Base-by-base conservation (phyloP, 2,329 filamentous ascomycete genomes). In the Trichoderma lentiforme region DNA sequence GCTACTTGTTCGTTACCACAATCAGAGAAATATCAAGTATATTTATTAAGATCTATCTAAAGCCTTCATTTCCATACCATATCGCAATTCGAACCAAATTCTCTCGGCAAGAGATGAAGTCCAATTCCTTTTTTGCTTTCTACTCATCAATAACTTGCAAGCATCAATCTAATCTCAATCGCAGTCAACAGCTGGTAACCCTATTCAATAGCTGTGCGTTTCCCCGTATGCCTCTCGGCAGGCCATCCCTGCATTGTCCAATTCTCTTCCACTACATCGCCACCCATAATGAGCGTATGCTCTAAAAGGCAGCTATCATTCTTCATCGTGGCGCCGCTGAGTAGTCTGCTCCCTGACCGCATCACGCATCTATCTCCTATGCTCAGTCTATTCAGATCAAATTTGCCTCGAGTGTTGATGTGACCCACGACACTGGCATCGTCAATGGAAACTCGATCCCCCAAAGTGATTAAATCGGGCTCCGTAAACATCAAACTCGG, bases 231-330 rank as follows among this genome's bases (percentile, higher is more conserved):
- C 32, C 73, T 75, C 58, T 79, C 76, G 0, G 78, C 78, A 2
- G 87, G 86, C 86, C 87, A 89, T 0, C 87, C 87, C 76, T 89
- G 87, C 79, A 86, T 84, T 2, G 85, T 86, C 70, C 77, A 79
- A 0, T 82, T 83, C 69, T 83, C 82, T 63, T 86, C 86, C 0
- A 88, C 86, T 53, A 86, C 80, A 76, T 89, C 87, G 5, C 87
- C 87, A 2, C 84, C 84, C 83, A 89, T 86, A 56, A 89, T 82
- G 4, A 89, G 81, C 0, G 87, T 89, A 74, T 89, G 87, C 79
- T 89, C 87, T 43, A 89, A 76, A 43, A 89, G 78, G 74, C 86
- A 86, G 24, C 84, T 83, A 74, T 88, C 86, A 3, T 82, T 79
- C 70, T 83, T 83, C 86, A 89, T 88, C 24, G 76, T 81, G 4